Conservation (phyloP, 371 early-diverging fungal genomes). For the Quaeritorhiza haematococci region DNA sequence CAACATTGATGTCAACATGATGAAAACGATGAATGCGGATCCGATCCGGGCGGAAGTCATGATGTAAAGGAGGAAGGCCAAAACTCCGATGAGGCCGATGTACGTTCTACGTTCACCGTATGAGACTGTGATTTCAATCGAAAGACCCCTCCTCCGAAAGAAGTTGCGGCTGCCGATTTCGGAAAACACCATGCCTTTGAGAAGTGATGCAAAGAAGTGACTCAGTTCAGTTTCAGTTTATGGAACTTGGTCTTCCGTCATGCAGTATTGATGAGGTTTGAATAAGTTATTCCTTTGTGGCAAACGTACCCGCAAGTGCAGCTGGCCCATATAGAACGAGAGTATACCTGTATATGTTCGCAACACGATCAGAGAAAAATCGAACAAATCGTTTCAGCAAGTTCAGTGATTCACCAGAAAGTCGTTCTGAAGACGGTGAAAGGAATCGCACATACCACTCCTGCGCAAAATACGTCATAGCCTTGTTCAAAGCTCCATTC, state of each 20-base stretch:
- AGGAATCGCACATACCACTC: slow-evolving; percentile 65
- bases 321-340: slow-evolving; percentile 51
- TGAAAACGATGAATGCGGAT: slow-evolving; percentile 44
- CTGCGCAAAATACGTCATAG: slow-evolving; percentile 63
- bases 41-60: slow-evolving; percentile 47
- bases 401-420: too few species aligned
- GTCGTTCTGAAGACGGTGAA: too few species aligned
- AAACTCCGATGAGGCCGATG: slow-evolving; percentile 29
- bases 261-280: too few species aligned
- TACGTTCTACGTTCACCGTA: slow-evolving; percentile 23
- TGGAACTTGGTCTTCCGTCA: too few species aligned
- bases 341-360: too few species aligned
- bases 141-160: too few species aligned
- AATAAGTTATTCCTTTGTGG: too few species aligned
- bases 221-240: too few species aligned
- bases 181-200: too few species aligned
- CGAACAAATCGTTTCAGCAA: too few species aligned
- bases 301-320: slow-evolving; percentile 39
- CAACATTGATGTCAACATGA: slow-evolving; percentile 31
- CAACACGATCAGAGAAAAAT: too few species aligned
- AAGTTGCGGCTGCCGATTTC: slow-evolving; percentile 41
- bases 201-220: too few species aligned
- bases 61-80: slow-evolving; percentile 32
- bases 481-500: slow-evolving; percentile 43
- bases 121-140: slow-evolving; percentile 6